Evolutionary conservation across 352 stramenopile genomes (phyloP).

Genomic region (Globisporangium lucens): DNA sequence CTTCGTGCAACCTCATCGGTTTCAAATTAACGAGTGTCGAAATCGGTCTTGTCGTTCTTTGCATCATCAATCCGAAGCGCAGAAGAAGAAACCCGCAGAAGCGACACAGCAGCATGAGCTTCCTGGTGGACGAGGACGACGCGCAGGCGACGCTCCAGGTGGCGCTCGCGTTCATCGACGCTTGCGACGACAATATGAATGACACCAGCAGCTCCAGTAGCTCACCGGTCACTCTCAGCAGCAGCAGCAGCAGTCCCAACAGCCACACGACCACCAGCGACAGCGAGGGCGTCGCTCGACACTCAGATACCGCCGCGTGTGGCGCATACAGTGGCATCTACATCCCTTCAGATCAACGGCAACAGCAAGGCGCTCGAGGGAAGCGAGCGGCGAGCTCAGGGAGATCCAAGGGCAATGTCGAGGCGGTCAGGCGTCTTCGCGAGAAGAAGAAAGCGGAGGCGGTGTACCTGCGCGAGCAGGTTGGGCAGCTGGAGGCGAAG

Average conservation of each 20-base stretch:
- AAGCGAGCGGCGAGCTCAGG: not conserved
- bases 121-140: conserved; percentile 18
- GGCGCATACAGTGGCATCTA: not conserved
- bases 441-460: conserved; percentile 12
- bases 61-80: not conserved
- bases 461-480: conserved; percentile 2
- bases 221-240: not conserved
- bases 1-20: not conserved
- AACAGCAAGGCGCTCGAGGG: not conserved
- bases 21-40: not conserved
- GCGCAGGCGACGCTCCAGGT: conserved; percentile 27
- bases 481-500: conserved; percentile 1
- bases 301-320: not conserved
- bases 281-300: not conserved
- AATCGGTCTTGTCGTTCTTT: not conserved
- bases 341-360: not conserved
- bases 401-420: conserved; percentile 1
- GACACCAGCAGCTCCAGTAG: not conserved
- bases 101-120: not conserved
- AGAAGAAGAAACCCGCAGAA: not conserved
- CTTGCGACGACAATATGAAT: conserved; percentile 20
- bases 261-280: not conserved
- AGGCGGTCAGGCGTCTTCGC: conserved; percentile 1
- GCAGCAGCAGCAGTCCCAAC: too few relatives aligned
- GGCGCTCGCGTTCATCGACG: conserved; percentile 39